phyloP scores from a whole-genome alignment of 345 rosid genomes.

The Gossypium arboreum region DNA sequence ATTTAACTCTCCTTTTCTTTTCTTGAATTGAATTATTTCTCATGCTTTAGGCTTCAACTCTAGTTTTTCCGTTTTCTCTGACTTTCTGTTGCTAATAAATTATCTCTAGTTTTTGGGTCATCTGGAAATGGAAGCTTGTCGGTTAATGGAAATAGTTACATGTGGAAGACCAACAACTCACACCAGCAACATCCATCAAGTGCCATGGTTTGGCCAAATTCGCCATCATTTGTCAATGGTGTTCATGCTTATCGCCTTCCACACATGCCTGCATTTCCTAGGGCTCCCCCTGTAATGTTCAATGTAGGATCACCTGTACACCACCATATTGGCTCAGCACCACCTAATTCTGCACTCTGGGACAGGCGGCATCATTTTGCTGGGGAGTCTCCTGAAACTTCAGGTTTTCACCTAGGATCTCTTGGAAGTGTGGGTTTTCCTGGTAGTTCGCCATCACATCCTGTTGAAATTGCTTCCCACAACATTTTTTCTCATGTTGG shows the following conservation, averaged over 20 bases:
- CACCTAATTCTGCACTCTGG: conserved; percentile 74
- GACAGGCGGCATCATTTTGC: conserved; percentile 62
- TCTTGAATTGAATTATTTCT: background rate
- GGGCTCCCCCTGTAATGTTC: conserved; percentile 59
- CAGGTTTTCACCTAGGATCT: conserved; percentile 73
- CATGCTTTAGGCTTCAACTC: background rate
- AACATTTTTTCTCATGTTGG: conserved; percentile 48
- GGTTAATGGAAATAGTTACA: conserved; percentile 50
- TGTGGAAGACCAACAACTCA: conserved; percentile 66
- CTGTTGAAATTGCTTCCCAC: conserved; percentile 61
- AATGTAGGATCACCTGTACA: conserved; percentile 55
- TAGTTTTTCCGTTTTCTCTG: background rate
- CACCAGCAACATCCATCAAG: conserved; percentile 60
- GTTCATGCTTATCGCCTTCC: conserved; percentile 48
- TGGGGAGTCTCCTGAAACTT: conserved; percentile 72
- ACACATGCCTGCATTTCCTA: conserved; percentile 60
- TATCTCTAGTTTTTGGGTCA: conserved; percentile 57
- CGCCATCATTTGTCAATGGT: conserved; percentile 69
- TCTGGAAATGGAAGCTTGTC: conserved; percentile 62
- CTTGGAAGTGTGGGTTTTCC: conserved; percentile 58
- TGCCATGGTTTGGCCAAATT: conserved; percentile 76
- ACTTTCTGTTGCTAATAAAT: conserved; percentile 6
- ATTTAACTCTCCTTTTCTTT: background rate
- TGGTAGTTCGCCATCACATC: conserved; percentile 63
- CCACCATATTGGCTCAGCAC: conserved; percentile 87